phyloP scores from a whole-genome alignment of 1,139 yeast genomes.

The Saccharomyces hybrid region DNA sequence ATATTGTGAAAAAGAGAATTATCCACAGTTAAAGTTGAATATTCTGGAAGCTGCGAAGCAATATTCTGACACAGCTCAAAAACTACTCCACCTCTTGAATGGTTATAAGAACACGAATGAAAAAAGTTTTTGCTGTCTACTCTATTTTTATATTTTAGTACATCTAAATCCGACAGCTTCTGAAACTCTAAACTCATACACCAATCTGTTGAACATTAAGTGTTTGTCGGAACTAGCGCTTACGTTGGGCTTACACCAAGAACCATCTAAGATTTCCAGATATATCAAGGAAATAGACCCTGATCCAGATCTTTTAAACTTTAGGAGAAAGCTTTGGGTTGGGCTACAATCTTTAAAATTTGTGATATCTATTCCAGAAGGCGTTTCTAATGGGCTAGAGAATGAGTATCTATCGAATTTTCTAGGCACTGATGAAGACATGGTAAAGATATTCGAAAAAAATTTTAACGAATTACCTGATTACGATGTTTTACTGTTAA shows the following conservation, averaged over 20 bases:
- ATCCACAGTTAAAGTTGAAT: no score
- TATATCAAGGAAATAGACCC: conserved; percentile 6
- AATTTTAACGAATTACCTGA: conserved; percentile 2
- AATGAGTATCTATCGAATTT: conserved; percentile 11
- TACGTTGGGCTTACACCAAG: conserved; percentile 16
- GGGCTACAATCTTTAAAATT: conserved; percentile 16
- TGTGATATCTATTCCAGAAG: conserved; percentile 11
- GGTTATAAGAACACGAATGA: conserved; percentile 20
- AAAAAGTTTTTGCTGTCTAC: conserved; percentile 12
- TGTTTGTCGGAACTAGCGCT: conserved; percentile 12
- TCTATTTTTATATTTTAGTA: conserved; percentile 15
- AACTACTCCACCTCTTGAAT: conserved; percentile 14
- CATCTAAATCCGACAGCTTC: conserved; percentile 14
- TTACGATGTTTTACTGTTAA: conserved; percentile 9
- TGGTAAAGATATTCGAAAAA: conserved; percentile 2
- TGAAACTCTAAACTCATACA: conserved; percentile 9
- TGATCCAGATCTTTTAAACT: conserved; percentile 5
- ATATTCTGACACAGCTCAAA: conserved; percentile 10
- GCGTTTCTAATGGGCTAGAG: conserved; percentile 7
- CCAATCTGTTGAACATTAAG: conserved; percentile 12
- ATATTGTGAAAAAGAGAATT: not conserved
- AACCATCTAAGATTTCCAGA: conserved; percentile 14
- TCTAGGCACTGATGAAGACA: conserved; percentile 2
- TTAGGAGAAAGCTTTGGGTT: conserved; percentile 18
- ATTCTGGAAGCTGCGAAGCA: conserved; percentile 1